phyloP scores from a whole-genome alignment of 768 basidiomycete species.

The Naganishia onofrii region DNA sequence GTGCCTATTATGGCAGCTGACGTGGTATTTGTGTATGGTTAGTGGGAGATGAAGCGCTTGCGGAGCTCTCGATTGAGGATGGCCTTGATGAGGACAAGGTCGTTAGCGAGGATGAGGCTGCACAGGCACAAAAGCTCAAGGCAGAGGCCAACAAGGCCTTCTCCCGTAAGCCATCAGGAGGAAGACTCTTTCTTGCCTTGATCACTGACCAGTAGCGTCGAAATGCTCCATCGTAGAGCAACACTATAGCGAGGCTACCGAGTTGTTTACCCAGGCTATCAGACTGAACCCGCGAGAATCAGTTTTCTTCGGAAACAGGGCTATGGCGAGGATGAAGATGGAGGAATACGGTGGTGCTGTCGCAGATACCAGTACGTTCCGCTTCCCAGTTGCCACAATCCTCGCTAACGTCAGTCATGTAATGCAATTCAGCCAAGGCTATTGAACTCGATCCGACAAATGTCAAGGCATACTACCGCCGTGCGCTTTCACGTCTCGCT shows the following conservation, averaged over 20 bases:
- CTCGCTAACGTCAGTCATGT: neutral
- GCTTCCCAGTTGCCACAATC: neutral
- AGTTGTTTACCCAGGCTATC: constrained; percentile 78
- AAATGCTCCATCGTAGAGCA: constrained; percentile 54
- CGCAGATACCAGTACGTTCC: constrained; percentile 77
- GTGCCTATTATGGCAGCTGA: neutral
- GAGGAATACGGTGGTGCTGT: constrained; percentile 91
- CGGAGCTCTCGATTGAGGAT: constrained; percentile 17
- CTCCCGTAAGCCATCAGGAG: constrained; percentile 37
- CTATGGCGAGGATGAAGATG: constrained; percentile 85
- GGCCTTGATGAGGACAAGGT: constrained; percentile 32
- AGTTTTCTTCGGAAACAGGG: constrained; percentile 91
- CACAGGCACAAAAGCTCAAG: constrained; percentile 70
- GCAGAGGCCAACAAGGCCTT: constrained; percentile 86
- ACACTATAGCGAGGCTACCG: constrained; percentile 72
- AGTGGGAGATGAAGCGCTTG: constrained; percentile 9
- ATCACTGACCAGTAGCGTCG: constrained; percentile 36
- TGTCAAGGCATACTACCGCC: constrained; percentile 68
- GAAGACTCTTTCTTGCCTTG: constrained; percentile 1
- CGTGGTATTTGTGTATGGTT: neutral
- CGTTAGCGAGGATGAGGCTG: constrained; percentile 69
- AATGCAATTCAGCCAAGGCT: constrained; percentile 63
- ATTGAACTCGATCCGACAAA: constrained; percentile 84
- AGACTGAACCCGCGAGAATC: constrained; percentile 82
- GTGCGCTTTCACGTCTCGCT: constrained; percentile 86